Conservation (phyloP, 495 filamentous ascomycete species). For the Neurospora terricola region DNA sequence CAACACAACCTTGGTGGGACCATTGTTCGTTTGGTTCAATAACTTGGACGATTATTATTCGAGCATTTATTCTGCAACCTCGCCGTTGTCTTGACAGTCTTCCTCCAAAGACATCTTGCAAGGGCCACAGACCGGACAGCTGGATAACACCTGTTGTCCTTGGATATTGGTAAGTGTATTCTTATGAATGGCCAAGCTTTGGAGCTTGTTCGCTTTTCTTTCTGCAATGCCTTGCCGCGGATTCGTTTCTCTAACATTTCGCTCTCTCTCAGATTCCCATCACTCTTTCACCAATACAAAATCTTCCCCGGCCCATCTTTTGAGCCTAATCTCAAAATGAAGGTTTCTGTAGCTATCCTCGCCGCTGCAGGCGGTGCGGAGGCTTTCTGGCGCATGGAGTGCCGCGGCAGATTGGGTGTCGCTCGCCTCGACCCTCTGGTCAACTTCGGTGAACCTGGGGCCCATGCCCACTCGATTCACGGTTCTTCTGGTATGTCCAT, state of each 20-base stretch:
- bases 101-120: neutral
- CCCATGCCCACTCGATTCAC: conserved; percentile 65
- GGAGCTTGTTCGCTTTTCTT: neutral
- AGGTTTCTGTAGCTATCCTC: conserved; percentile 14
- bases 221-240: neutral
- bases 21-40: neutral
- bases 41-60: neutral
- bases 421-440: conserved; percentile 67
- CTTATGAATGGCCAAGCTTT: neutral
- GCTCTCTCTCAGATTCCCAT: neutral
- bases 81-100: neutral
- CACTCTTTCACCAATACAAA: conserved; percentile 6
- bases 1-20: neutral
- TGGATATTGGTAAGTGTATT: neutral
- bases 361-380: conserved; percentile 26
- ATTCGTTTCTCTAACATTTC: neutral
- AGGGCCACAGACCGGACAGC: neutral
- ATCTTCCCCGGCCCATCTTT: neutral
- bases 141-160: neutral
- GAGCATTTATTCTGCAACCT: neutral
- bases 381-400: conserved; percentile 88
- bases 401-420: conserved; percentile 54
- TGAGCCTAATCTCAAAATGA: conserved; percentile 18
- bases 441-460: conserved; percentile 42
- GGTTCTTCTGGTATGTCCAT: conserved; percentile 48